Conservation (phyloP, 2,329 filamentous ascomycete species). For the Claviceps maximensis region DNA sequence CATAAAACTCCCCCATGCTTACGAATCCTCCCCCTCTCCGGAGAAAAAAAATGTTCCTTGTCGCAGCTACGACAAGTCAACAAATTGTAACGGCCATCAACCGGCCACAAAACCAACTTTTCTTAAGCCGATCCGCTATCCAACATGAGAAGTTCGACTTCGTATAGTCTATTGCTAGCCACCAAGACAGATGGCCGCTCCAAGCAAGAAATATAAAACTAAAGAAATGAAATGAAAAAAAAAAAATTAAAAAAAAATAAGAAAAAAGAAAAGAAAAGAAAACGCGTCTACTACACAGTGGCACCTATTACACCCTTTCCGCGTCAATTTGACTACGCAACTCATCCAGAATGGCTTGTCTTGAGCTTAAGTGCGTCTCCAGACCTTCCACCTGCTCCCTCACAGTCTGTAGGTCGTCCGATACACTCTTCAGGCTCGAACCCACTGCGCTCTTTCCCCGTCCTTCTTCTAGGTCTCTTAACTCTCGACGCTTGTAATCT, state of each 20-base stretch:
- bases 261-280: neutral
- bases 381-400: constrained; percentile 87
- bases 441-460: constrained; percentile 56
- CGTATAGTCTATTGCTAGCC: neutral
- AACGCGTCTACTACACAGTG: neutral
- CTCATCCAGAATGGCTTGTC: constrained; percentile 64
- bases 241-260: neutral
- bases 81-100: neutral
- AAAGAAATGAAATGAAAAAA: neutral
- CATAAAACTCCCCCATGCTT: too few relatives aligned
- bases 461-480: constrained; percentile 62
- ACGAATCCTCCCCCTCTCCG: too few relatives aligned
- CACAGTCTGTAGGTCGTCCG: constrained; percentile 81
- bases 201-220: neutral
- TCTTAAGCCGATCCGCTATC: neutral
- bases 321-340: constrained; percentile 74
- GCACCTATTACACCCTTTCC: constrained; percentile 42
- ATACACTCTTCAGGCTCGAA: constrained; percentile 59
- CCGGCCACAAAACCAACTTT: neutral
- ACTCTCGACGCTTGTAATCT: constrained; percentile 80
- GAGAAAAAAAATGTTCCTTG: too few relatives aligned
- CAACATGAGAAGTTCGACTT: neutral
- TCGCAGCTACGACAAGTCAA: neutral
- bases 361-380: constrained; percentile 64
- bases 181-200: neutral